phyloP scores from a whole-genome alignment of 257 asterid species.

The Jaltomata sinuosa region DNA sequence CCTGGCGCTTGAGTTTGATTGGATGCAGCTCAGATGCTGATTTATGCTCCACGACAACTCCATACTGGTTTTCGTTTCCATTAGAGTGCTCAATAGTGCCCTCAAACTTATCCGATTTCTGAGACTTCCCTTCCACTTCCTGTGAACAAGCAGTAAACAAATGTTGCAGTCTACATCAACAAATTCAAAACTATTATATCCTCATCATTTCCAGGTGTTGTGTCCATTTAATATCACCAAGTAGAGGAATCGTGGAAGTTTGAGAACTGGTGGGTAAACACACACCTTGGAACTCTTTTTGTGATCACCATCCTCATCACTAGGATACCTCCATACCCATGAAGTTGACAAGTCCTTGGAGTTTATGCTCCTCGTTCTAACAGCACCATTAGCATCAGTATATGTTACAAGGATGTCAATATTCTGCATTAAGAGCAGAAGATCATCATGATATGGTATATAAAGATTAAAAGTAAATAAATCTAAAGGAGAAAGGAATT shows the following conservation, averaged over 20 bases:
- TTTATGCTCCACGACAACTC: slow-evolving; percentile 22
- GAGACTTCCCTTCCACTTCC: slow-evolving; percentile 32
- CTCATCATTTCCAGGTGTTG: neutral
- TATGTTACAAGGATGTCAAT: slow-evolving; percentile 74
- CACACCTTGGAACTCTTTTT: slow-evolving; percentile 36
- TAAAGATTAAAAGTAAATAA: neutral
- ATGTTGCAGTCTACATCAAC: neutral
- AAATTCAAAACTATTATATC: neutral
- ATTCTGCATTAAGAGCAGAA: slow-evolving; percentile 49
- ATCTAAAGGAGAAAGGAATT: neutral
- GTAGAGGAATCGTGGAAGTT: slow-evolving; percentile 7
- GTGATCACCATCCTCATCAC: slow-evolving; percentile 28
- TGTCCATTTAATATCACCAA: neutral
- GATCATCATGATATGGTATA: neutral
- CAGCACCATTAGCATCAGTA: slow-evolving; percentile 66
- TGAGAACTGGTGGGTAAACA: neutral
- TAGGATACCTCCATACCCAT: slow-evolving; percentile 83
- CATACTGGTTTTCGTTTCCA: slow-evolving; percentile 17
- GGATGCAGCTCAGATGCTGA: slow-evolving; percentile 47
- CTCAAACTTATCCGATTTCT: slow-evolving; percentile 14
- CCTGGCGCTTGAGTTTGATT: slow-evolving; percentile 74
- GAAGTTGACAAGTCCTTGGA: slow-evolving; percentile 76
- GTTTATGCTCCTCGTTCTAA: slow-evolving; percentile 51
- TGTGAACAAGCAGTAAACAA: slow-evolving; percentile 14
- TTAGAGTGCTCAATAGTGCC: slow-evolving; percentile 18